A percentile compares a stretch with the other conserved stretches of the same genome.
These are phyloP conservation scores for Bipolaris sorokiniana DNA, from an alignment of 2,329 filamentous ascomycete genomes.

Conservation along the genomic window DNA sequence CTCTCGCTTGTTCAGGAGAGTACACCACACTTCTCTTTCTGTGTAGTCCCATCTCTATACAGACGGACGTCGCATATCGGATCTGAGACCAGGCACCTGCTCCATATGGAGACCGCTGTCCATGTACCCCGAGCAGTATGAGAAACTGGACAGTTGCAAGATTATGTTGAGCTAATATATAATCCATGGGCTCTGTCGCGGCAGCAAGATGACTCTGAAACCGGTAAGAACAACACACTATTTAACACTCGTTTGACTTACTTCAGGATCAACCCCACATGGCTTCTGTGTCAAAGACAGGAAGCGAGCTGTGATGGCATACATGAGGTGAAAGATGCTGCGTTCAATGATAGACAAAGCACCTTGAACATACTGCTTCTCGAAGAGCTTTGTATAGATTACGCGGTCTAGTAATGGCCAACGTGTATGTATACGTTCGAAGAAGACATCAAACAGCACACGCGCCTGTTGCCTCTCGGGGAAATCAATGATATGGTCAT, in stretches of 20 bases:
- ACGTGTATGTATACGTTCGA: slow-evolving; percentile 34
- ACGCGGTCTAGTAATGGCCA: slow-evolving; percentile 36
- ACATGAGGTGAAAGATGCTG: slow-evolving; percentile 35
- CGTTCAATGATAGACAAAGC: slow-evolving; percentile 28
- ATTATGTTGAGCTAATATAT: slow-evolving; percentile 33
- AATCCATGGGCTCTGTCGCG: slow-evolving; percentile 35
- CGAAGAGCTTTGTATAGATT: slow-evolving; percentile 30
- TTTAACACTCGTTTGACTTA: neutral
- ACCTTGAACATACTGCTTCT: slow-evolving; percentile 28
- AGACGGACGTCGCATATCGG: slow-evolving; percentile 35
- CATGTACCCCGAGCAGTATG: slow-evolving; percentile 33
- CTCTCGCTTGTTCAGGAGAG: slow-evolving; percentile 19
- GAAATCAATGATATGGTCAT: slow-evolving; percentile 8
- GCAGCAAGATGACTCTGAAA: slow-evolving; percentile 26
- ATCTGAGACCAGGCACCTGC: slow-evolving; percentile 39
- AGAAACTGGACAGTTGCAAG: slow-evolving; percentile 35
- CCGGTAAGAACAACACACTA: neutral
- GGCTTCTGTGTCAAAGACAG: slow-evolving; percentile 34
- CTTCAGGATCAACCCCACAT: slow-evolving; percentile 34
- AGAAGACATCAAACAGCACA: slow-evolving; percentile 33
- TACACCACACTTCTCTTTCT: slow-evolving; percentile 30
- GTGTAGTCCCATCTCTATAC: slow-evolving; percentile 37
- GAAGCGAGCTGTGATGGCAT: slow-evolving; percentile 37
- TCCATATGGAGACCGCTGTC: slow-evolving; percentile 36
- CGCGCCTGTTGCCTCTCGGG: slow-evolving; percentile 25